Conservation (phyloP, 2,329 filamentous ascomycete species). For the Sphaerulina musiva region DNA sequence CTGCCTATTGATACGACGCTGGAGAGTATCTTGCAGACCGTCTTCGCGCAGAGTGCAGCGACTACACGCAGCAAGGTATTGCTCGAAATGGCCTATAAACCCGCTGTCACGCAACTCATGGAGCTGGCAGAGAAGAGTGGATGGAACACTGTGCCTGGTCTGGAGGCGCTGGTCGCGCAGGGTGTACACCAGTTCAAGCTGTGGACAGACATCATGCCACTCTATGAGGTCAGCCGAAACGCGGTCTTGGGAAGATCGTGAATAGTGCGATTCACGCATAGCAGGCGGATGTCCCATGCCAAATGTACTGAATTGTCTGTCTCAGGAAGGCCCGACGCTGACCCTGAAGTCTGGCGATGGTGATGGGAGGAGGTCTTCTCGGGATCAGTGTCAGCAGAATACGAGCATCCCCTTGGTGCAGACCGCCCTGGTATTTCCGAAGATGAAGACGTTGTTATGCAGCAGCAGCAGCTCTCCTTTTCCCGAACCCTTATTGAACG, state of each 20-base stretch:
- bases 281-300: too few species aligned
- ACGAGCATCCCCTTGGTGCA: too few species aligned
- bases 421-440: too few species aligned
- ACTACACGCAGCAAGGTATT: conserved; percentile 54
- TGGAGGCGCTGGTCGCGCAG: conserved; percentile 85
- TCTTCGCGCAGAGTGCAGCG: conserved; percentile 46
- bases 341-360: too few species aligned
- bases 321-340: too few species aligned
- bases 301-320: too few species aligned
- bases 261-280: neutral
- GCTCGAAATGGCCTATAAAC: conserved; percentile 96
- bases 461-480: too few species aligned
- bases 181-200: conserved; percentile 68
- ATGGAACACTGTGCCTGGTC: conserved; percentile 77
- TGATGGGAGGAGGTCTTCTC: too few species aligned
- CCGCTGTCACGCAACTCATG: conserved; percentile 75
- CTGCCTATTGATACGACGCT: conserved; percentile 69
- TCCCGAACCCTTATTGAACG: neutral
- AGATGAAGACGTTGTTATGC: too few species aligned
- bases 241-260: conserved; percentile 29
- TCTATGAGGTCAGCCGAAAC: conserved; percentile 63
- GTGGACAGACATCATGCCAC: conserved; percentile 74
- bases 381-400: too few species aligned
- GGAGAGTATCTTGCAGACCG: conserved; percentile 54
- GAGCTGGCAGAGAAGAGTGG: conserved; percentile 67